Evolutionary conservation across 2,329 filamentous ascomycete genomes (phyloP).

Genomic region (Colletotrichum sansevieriae): DNA sequence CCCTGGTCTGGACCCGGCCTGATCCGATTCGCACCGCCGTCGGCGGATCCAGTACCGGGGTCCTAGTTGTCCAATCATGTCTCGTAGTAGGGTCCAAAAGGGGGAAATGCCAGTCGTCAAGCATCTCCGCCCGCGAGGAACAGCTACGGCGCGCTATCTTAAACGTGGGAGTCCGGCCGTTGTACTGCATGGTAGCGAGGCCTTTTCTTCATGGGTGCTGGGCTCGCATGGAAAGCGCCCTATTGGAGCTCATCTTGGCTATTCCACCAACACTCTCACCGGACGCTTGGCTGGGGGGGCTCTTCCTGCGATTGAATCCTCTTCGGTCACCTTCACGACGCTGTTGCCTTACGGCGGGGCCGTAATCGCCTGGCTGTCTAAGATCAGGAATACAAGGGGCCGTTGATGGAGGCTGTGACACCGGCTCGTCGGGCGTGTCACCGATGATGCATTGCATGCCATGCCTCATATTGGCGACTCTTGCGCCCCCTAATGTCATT

Average conservation of each 20-base stretch:
- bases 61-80: background rate
- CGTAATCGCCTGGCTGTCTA: too few relatives aligned
- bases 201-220: background rate
- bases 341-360: background rate
- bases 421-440: background rate
- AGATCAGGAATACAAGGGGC: background rate
- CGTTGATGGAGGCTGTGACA: background rate
- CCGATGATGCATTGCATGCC: background rate
- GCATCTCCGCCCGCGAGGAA: background rate
- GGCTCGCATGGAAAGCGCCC: background rate
- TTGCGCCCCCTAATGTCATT: background rate
- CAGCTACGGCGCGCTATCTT: background rate
- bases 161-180: background rate
- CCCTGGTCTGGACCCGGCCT: background rate
- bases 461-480: background rate
- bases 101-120: background rate
- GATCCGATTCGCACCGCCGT: too few relatives aligned
- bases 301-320: background rate
- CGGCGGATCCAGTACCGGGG: background rate
- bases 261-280: background rate
- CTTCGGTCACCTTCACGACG: background rate
- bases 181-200: background rate
- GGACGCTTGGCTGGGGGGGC: constrained; percentile 4
- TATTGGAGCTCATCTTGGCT: background rate
- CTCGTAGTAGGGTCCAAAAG: background rate